Evolutionary conservation across 495 filamentous ascomycete species (phyloP).

Genomic region (Neurospora sp.): DNA sequence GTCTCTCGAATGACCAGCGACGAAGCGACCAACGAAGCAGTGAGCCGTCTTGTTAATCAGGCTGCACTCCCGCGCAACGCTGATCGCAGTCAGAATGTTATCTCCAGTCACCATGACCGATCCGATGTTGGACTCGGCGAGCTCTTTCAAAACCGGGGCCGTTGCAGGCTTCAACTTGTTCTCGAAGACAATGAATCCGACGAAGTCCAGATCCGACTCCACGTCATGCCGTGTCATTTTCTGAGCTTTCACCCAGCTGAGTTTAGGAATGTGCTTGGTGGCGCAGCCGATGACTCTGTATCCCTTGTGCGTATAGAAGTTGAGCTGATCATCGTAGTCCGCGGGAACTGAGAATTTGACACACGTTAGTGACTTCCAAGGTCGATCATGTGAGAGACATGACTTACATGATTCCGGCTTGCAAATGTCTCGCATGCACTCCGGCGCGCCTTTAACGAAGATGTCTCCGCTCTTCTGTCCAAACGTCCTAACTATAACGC

Average conservation of each 20-base stretch:
- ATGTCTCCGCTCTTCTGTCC: conserved; percentile 68
- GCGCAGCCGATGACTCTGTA: conserved; percentile 98
- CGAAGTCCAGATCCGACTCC: conserved; percentile 71
- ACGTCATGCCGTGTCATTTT: conserved; percentile 82
- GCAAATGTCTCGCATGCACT: conserved; percentile 93
- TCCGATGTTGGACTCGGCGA: conserved; percentile 76
- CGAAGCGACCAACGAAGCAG: conserved; percentile 86
- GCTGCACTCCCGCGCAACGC: conserved; percentile 86
- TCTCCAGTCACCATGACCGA: conserved; percentile 97
- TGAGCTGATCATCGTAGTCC: conserved; percentile 81
- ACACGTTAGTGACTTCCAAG: no score
- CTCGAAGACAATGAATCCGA: conserved; percentile 97
- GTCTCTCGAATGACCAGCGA: conserved; percentile 60
- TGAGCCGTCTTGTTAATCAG: conserved; percentile 71
- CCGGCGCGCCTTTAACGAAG: conserved; percentile 94
- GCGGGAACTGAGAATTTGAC: conserved; percentile 41
- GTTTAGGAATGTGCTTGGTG: conserved; percentile 70
- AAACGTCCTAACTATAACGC: conserved; percentile 82
- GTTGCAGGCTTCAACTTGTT: conserved; percentile 93
- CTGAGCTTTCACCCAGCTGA: conserved; percentile 88
- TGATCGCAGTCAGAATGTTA: conserved; percentile 95
- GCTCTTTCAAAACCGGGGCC: conserved; percentile 63
- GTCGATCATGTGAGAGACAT: no score
- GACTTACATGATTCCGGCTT: conserved; percentile 50
- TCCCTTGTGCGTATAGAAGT: conserved; percentile 86